A percentile compares a stretch with the other conserved stretches of the same genome.
Conservation (phyloP, 2,329 filamentous ascomycete genomes). For the Diaporthe ampelina region DNA sequence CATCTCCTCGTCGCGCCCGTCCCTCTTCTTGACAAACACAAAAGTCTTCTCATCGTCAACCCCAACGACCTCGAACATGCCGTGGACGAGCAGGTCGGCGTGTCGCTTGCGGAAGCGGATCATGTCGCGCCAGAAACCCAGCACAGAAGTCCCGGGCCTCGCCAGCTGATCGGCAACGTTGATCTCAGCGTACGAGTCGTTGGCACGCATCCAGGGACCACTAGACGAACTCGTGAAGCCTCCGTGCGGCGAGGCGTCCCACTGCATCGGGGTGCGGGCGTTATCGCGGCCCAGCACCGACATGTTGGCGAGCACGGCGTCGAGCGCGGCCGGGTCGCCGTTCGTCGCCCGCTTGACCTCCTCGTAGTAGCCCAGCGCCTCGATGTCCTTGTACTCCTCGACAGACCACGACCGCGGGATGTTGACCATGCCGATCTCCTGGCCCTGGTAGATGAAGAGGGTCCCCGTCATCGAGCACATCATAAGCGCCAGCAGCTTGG, state of each 20-base stretch:
- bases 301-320: constrained; percentile 64
- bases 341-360: constrained; percentile 44
- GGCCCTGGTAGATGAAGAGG: constrained; percentile 71
- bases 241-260: constrained; percentile 67
- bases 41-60: constrained; percentile 60
- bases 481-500: constrained; percentile 68
- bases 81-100: constrained; percentile 72
- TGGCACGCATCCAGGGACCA: constrained; percentile 71
- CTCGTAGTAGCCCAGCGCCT: constrained; percentile 62
- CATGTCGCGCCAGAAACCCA: constrained; percentile 72
- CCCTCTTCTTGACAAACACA: constrained; percentile 57
- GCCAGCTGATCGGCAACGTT: constrained; percentile 67
- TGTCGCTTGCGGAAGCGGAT: constrained; percentile 68
- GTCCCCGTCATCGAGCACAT: constrained; percentile 64
- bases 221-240: constrained; percentile 70
- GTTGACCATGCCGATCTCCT: constrained; percentile 73
- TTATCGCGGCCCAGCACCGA: constrained; percentile 75
- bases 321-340: constrained; percentile 55
- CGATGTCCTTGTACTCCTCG: constrained; percentile 63
- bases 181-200: constrained; percentile 67
- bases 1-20: constrained; percentile 43
- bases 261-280: constrained; percentile 77
- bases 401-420: constrained; percentile 63
- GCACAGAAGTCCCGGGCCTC: constrained; percentile 60
- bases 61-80: constrained; percentile 67